Percentiles rank a stretch among this genome's conserved stretches.
Evolutionary conservation across 2,329 filamentous ascomycete genomes (phyloP).

Genomic region (Paraconiothyrium sp.): DNA sequence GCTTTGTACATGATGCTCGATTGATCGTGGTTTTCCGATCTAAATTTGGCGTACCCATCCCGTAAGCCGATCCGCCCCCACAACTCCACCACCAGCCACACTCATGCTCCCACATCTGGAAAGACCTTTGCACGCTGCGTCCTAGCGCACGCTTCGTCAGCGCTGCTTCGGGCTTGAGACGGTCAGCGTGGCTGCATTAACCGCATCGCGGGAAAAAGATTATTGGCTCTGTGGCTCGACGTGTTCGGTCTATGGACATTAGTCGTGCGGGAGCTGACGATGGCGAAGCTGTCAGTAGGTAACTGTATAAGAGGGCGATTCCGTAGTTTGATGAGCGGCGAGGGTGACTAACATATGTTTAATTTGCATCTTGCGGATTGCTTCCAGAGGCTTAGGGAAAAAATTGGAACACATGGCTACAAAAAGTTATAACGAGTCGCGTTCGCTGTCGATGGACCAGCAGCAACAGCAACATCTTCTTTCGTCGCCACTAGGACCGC

Average conservation of each 20-base stretch:
- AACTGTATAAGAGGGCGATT: constrained; percentile 1
- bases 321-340: neutral
- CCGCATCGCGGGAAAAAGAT: neutral
- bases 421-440: constrained; percentile 13
- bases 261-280: constrained; percentile 2
- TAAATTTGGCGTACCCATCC: constrained; percentile 7
- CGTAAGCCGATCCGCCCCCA: constrained; percentile 2
- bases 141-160: neutral
- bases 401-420: constrained; percentile 5
- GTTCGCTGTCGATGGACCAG: constrained; percentile 3
- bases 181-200: constrained; percentile 12
- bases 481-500: constrained; percentile 1
- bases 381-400: neutral
- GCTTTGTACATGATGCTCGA: neutral
- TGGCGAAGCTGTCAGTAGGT: constrained; percentile 3
- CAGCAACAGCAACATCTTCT: constrained; percentile 18
- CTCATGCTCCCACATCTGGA: neutral
- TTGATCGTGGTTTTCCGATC: neutral
- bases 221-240: constrained; percentile 6
- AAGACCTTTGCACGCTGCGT: neutral
- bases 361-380: neutral
- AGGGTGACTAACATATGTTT: neutral
- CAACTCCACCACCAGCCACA: constrained; percentile 16
- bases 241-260: neutral
- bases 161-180: neutral